Conservation (phyloP, 208 protist species). For the Wallacemonas rigidus region DNA sequence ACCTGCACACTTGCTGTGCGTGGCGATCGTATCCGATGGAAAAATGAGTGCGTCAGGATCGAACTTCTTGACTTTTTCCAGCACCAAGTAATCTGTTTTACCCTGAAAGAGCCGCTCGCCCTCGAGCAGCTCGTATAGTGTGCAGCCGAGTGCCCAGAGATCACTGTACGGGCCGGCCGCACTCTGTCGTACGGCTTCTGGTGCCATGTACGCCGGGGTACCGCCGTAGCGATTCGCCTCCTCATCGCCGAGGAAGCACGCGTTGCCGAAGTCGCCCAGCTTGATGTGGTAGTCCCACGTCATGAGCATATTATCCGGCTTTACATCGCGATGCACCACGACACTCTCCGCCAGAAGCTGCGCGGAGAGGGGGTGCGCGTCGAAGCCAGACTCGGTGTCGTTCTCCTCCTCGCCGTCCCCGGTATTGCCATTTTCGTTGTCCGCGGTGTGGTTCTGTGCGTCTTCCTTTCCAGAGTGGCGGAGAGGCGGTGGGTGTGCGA, state of each 20-base stretch:
- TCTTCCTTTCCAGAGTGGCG: no score
- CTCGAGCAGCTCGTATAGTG: slow-evolving; percentile 90
- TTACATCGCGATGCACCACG: slow-evolving; percentile 85
- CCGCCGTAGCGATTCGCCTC: slow-evolving; percentile 73
- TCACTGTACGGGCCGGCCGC: slow-evolving; percentile 91
- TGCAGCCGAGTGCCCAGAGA: slow-evolving; percentile 99
- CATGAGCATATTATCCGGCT: slow-evolving; percentile 87
- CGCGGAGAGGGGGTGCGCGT: slow-evolving; percentile 18
- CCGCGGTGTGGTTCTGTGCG: not conserved
- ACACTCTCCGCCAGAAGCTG: slow-evolving; percentile 36
- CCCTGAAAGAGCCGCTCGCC: slow-evolving; percentile 58
- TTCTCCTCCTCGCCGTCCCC: not conserved
- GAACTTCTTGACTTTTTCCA: slow-evolving; percentile 60
- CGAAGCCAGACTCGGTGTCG: not conserved
- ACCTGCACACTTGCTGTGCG: no score
- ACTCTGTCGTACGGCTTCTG: slow-evolving; percentile 83
- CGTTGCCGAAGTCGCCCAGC: slow-evolving; percentile 72
- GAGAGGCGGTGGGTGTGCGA: no score
- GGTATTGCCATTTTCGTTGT: not conserved
- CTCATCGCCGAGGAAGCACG: slow-evolving; percentile 69
- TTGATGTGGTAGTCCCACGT: slow-evolving; percentile 74
- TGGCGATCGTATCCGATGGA: not conserved
- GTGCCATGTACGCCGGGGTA: slow-evolving; percentile 75
- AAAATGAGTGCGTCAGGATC: slow-evolving; percentile 13
- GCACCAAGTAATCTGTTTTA: slow-evolving; percentile 59